Percentiles rank a stretch among this genome's conserved stretches.
These are phyloP conservation scores for Pythium phragmitis DNA, from an alignment of 352 stramenopile genomes.

Conservation along the genomic window DNA sequence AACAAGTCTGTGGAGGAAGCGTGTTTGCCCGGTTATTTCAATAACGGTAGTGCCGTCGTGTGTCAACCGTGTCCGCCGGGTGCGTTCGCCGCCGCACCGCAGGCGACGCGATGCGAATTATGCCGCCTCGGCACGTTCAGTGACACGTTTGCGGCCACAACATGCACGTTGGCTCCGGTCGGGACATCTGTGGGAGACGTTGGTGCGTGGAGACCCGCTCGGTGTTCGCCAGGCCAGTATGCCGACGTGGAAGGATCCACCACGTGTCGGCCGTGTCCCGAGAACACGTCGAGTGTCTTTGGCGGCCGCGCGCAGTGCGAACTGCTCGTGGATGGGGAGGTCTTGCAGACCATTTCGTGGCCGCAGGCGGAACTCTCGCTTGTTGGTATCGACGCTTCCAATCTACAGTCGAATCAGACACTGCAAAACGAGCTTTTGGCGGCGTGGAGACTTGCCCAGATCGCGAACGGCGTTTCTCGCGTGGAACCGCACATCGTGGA, in stretches of 20 bases:
- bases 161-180: slow-evolving; percentile 31
- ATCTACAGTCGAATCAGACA: slow-evolving; percentile 3
- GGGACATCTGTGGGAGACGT: slow-evolving; percentile 37
- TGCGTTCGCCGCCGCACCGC: slow-evolving; percentile 25
- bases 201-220: slow-evolving; percentile 29
- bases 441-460: slow-evolving; percentile 12
- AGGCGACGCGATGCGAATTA: slow-evolving; percentile 24
- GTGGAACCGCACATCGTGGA: slow-evolving; percentile 20
- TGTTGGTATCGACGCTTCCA: slow-evolving; percentile 1
- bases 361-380: slow-evolving; percentile 9
- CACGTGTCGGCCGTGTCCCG: slow-evolving; percentile 33
- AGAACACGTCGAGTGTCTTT: slow-evolving; percentile 34
- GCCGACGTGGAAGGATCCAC: slow-evolving; percentile 23
- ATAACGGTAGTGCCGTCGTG: slow-evolving; percentile 22
- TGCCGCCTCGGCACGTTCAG: slow-evolving; percentile 43
- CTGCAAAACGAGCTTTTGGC: slow-evolving; percentile 6
- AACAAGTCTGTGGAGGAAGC: neutral
- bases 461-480: slow-evolving; percentile 6
- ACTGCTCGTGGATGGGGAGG: slow-evolving; percentile 33
- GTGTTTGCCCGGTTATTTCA: slow-evolving; percentile 24
- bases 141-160: slow-evolving; percentile 19
- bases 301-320: slow-evolving; percentile 31
- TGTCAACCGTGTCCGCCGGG: slow-evolving; percentile 35
- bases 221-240: slow-evolving; percentile 34
- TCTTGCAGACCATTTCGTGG: slow-evolving; percentile 39